Conservation (phyloP, 2,329 filamentous ascomycete species). For the Aspergillus eucalypticola region DNA sequence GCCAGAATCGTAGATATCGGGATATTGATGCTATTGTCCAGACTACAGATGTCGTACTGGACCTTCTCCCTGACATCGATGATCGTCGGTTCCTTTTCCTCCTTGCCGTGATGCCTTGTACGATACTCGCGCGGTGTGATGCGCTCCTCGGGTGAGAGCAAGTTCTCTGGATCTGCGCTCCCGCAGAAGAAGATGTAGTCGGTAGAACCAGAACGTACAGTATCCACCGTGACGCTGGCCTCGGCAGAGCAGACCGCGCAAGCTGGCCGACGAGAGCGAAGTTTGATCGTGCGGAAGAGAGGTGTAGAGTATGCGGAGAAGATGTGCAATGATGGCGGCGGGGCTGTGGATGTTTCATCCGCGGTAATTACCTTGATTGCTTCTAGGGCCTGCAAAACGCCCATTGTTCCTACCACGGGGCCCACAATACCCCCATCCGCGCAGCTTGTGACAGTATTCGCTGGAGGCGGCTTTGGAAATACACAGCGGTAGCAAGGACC, state of each 20-base stretch:
- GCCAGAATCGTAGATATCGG: slow-evolving; percentile 47
- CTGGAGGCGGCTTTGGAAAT: slow-evolving; percentile 83
- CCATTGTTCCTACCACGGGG: slow-evolving; percentile 90
- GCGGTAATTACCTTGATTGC: slow-evolving; percentile 76
- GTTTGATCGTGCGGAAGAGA: slow-evolving; percentile 70
- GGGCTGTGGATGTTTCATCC: slow-evolving; percentile 19
- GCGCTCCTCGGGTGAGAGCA: slow-evolving; percentile 66
- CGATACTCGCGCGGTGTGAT: slow-evolving; percentile 66
- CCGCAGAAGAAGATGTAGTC: slow-evolving; percentile 91
- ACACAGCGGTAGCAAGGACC: slow-evolving; percentile 93
- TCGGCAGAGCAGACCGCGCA: slow-evolving; percentile 75
- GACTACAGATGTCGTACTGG: slow-evolving; percentile 76
- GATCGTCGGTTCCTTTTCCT: slow-evolving; percentile 55
- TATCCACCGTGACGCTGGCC: slow-evolving; percentile 63
- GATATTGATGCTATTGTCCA: slow-evolving; percentile 70
- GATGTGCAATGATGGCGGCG: slow-evolving; percentile 41
- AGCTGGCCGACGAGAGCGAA: slow-evolving; percentile 67
- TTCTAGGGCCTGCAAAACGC: slow-evolving; percentile 86
- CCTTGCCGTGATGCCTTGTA: slow-evolving; percentile 17
- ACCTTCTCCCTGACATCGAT: slow-evolving; percentile 83
- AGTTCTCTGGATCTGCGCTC: slow-evolving; percentile 53
- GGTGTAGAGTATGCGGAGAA: slow-evolving; percentile 47
- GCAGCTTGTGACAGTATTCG: slow-evolving; percentile 79
- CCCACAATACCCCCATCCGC: slow-evolving; percentile 92
- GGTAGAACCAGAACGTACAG: slow-evolving; percentile 64